A percentile compares a stretch with the other conserved stretches of the same genome.
Conservation (phyloP, 2,329 filamentous ascomycete species). For the Fusarium sp. region DNA sequence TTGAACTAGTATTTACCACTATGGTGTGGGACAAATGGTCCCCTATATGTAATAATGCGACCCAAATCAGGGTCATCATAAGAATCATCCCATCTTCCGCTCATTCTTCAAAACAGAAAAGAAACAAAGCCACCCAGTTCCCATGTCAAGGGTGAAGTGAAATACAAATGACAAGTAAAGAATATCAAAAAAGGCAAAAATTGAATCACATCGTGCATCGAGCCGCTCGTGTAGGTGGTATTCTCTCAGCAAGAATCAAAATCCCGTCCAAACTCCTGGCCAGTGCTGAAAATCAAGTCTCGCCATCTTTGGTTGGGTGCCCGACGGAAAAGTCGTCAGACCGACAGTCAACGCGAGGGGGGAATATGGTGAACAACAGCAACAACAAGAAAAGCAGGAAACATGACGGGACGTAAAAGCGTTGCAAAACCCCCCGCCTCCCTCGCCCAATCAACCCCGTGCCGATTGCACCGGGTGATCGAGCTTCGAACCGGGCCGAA, state of each 20-base stretch:
- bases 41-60: constrained; percentile 49
- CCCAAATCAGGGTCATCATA: constrained; percentile 42
- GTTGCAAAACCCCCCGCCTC: constrained; percentile 28
- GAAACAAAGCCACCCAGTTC: constrained; percentile 33
- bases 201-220: constrained; percentile 44
- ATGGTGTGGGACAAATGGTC: constrained; percentile 36
- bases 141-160: constrained; percentile 35
- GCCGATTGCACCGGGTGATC: constrained; percentile 24
- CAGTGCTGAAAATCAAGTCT: constrained; percentile 47
- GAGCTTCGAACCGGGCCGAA: constrained; percentile 21
- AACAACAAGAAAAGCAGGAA: constrained; percentile 42
- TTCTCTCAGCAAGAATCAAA: constrained; percentile 33
- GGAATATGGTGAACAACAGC: constrained; percentile 45
- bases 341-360: constrained; percentile 45
- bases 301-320: constrained; percentile 37
- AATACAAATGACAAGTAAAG: constrained; percentile 43
- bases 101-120: constrained; percentile 38
- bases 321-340: constrained; percentile 33
- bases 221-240: constrained; percentile 49
- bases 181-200: constrained; percentile 34
- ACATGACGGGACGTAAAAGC: constrained; percentile 47
- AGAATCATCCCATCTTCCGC: constrained; percentile 49
- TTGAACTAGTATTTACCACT: constrained; percentile 51
- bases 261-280: constrained; percentile 52
- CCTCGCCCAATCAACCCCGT: constrained; percentile 28